These are phyloP conservation scores for button mushroom (Agaricus bisporus) DNA, from an alignment of 768 basidiomycete species.

Conservation along the genomic window DNA sequence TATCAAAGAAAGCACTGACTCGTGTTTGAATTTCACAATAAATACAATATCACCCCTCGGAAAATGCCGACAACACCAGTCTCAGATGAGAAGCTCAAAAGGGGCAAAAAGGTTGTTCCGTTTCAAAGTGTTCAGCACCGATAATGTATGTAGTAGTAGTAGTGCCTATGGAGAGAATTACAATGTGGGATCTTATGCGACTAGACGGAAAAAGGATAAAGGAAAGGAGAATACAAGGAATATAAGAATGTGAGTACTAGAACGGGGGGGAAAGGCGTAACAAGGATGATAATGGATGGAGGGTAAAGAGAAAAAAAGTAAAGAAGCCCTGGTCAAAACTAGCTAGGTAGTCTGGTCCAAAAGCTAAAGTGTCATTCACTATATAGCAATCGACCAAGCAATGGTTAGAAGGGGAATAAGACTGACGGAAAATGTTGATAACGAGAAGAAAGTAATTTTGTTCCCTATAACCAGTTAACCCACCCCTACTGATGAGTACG, in stretches of 20 bases:
- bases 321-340: background rate
- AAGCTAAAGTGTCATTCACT: background rate
- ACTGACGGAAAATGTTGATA: background rate
- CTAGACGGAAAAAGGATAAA: conserved; percentile 1
- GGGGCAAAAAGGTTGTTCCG: background rate
- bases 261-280: background rate
- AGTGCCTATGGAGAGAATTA: conserved; percentile 1
- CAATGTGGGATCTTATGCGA: conserved; percentile 3
- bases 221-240: background rate
- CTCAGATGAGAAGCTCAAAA: no score
- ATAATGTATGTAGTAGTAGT: conserved; percentile 4
- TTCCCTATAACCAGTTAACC: background rate
- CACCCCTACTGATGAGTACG: background rate
- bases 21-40: no score
- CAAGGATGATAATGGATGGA: background rate
- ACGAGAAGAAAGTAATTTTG: background rate
- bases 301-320: background rate
- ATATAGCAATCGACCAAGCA: background rate
- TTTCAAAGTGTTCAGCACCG: background rate
- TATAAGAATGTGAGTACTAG: conserved; percentile 2
- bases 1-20: no score
- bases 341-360: conserved; percentile 1
- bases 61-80: no score
- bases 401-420: background rate
- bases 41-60: no score